Base-by-base conservation (phyloP, 139 green algal genomes). In the Picochlorum sp. region DNA sequence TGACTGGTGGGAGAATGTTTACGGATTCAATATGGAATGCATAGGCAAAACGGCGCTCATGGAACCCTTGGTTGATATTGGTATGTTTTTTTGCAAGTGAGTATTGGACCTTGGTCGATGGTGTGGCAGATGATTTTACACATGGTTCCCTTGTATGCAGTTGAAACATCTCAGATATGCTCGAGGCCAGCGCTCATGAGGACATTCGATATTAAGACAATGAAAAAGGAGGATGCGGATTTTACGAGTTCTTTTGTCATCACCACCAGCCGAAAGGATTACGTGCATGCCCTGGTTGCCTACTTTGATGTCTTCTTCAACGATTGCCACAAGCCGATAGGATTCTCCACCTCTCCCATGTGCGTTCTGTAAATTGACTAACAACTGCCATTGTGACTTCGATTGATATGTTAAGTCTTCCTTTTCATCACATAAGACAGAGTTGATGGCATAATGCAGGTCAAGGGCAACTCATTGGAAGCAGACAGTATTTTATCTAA, bases 401-500 rank as follows among this genome's bases (percentile, higher is more conserved):
- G 10, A 22, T 2, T 25, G 2, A 62, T 62, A 5, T 56, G 22
- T 31, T 1, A 82, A 33, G 5, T 53, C 47, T 36, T 61, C 26
- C 25, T 41, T 40, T 7, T 9, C 67, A 52, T 40, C n/a, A n/a
- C n/a, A n/a, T n/a, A n/a, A n/a, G n/a, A n/a, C n/a, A n/a, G n/a
- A n/a, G n/a, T n/a, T n/a, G n/a, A n/a, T n/a, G n/a, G n/a, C n/a
- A n/a, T n/a, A n/a, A n/a, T n/a, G n/a, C n/a, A 64, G 66, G 33
- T 18, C 13, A 1, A 54, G 74, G 24, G 18, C 65, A 5, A 89
- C 81, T 13, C 81, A 89, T 65, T 92, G 81, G 81, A 95, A 96
- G 74, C 90, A 97, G 70, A 95, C 90, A 5, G 81, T 97, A 2
- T 89, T 97, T 55, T 96, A 96, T 61, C 64, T 97, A 37, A 75